Percentiles rank a stretch among this genome's conserved stretches.
phyloP scores from a whole-genome alignment of 31 red algal genomes.

The Odonthalia washingtoniensis region DNA sequence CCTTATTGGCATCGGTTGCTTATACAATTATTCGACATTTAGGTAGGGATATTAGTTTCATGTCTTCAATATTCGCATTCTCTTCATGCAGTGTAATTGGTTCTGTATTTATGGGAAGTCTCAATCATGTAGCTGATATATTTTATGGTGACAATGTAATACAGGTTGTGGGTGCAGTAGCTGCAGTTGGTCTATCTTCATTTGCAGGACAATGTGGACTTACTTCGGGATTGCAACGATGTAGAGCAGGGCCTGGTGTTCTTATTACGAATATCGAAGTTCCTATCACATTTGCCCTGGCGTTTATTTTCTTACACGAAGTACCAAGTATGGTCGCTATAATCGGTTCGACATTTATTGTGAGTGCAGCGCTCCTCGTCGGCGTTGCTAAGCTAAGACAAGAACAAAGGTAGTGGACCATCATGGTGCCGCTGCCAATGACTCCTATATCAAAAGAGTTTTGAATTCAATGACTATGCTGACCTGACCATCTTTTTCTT shows the following conservation, averaged over 20 bases:
- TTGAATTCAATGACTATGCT: no score
- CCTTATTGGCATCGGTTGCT: background rate
- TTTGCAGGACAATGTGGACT: slow-evolving; percentile 52
- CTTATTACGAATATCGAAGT: slow-evolving; percentile 63
- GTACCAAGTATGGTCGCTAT: background rate
- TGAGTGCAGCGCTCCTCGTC: slow-evolving; percentile 25
- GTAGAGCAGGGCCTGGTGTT: slow-evolving; percentile 40
- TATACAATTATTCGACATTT: slow-evolving; percentile 31
- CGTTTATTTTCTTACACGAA: slow-evolving; percentile 45
- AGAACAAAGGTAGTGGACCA: no score
- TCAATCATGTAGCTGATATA: no score
- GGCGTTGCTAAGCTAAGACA: no score
- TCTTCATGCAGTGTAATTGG: background rate
- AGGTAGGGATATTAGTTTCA: slow-evolving; percentile 36
- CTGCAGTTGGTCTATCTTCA: no score
- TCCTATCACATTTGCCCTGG: slow-evolving; percentile 43
- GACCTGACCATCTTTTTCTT: no score
- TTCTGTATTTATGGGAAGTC: background rate
- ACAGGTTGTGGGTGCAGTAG: background rate
- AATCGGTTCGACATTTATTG: slow-evolving; percentile 36
- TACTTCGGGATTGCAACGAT: slow-evolving; percentile 49
- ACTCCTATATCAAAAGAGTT: no score
- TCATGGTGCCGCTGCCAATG: no score
- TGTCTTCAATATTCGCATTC: slow-evolving; percentile 16
- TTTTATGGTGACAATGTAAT: background rate